These are phyloP conservation scores for Leonotis leonurus DNA, from an alignment of 257 asterid species.

Conservation along the genomic window DNA sequence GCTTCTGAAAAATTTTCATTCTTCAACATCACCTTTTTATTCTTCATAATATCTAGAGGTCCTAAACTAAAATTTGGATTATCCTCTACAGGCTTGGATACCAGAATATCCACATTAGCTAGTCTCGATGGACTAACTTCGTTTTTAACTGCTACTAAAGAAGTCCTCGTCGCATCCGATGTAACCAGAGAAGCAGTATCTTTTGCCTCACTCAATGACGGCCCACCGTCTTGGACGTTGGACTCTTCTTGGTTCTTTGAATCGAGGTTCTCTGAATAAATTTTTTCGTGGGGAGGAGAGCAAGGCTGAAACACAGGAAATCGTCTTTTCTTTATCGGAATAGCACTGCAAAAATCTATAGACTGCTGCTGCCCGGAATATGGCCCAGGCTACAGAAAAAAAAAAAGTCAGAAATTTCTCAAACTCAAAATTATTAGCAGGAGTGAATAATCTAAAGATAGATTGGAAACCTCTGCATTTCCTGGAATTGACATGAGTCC, in stretches of 20 bases:
- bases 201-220: conserved; percentile 11
- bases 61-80: conserved; percentile 22
- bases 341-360: conserved; percentile 40
- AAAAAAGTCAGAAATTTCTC: conserved; percentile 1
- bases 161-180: conserved; percentile 29
- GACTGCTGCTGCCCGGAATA: conserved; percentile 37
- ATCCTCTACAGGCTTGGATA: conserved; percentile 18
- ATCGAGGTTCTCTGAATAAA: conserved; percentile 21
- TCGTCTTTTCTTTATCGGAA: conserved; percentile 83
- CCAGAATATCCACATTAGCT: conserved; percentile 14
- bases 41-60: conserved; percentile 17
- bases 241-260: conserved; percentile 27
- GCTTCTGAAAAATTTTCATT: conserved; percentile 22
- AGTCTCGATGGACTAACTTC: conserved; percentile 21
- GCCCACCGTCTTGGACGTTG: conserved; percentile 19
- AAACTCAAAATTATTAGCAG: background rate
- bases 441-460: conserved; percentile 3
- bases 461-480: conserved; percentile 43
- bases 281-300: conserved; percentile 46
- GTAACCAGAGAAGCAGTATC: conserved; percentile 8
- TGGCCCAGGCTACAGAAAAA: conserved; percentile 43
- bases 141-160: conserved; percentile 22
- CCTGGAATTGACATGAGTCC: conserved; percentile 44
- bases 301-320: conserved; percentile 39
- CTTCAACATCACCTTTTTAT: conserved; percentile 14